Conservation (phyloP, 257 asterid species). For the Solanum sparsipilum region DNA sequence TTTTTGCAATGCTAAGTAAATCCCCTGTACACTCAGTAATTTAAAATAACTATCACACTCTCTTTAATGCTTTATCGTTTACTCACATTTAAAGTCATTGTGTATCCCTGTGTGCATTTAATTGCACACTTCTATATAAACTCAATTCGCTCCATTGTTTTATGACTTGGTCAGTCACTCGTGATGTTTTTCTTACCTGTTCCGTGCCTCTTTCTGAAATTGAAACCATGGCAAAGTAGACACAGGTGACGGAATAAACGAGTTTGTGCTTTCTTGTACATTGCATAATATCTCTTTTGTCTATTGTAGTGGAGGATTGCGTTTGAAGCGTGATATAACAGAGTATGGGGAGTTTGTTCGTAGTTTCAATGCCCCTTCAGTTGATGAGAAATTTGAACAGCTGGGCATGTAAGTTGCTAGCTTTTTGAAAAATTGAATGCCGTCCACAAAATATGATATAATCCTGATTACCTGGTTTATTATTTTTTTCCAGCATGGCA, state of each 20-base stretch:
- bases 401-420: slow-evolving; percentile 77
- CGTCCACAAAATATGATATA: neutral
- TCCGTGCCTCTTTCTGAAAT: neutral
- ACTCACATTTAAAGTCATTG: neutral
- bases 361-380: slow-evolving; percentile 91
- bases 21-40: neutral
- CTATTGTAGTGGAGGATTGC: slow-evolving; percentile 78
- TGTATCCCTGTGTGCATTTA: neutral
- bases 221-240: neutral
- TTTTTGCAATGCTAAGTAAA: neutral
- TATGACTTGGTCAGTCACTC: neutral
- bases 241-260: neutral
- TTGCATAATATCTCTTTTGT: neutral
- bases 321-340: slow-evolving; percentile 97
- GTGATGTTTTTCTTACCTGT: neutral
- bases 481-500: slow-evolving; percentile 36
- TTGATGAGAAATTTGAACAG: slow-evolving; percentile 92
- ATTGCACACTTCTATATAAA: neutral
- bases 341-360: slow-evolving; percentile 98
- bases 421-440: neutral
- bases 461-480: slow-evolving; percentile 5
- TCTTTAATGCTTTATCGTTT: neutral
- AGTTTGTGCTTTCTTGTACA: neutral
- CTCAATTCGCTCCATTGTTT: neutral
- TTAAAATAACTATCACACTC: neutral